A percentile compares a stretch with the other conserved stretches of the same genome.
phyloP scores from a whole-genome alignment of 176 grass and related monocot genomes.

The Chrysopogon serrulatus region DNA sequence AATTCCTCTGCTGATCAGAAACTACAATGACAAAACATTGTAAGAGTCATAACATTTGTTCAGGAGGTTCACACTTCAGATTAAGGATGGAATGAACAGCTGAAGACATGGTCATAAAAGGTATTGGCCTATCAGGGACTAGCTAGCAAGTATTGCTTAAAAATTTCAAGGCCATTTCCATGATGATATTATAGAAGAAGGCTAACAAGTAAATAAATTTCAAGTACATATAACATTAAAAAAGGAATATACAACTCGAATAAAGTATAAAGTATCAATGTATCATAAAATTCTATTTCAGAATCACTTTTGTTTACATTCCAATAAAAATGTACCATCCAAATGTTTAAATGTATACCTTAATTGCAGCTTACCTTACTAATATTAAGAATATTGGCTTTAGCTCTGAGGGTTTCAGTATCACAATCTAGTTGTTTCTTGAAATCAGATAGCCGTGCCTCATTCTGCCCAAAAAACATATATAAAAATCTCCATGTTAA shows the following conservation, averaged over 20 bases:
- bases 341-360: neutral
- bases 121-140: neutral
- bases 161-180: neutral
- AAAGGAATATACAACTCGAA: neutral
- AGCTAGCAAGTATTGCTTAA: neutral
- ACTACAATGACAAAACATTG: conserved; percentile 34
- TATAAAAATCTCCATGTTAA: conserved; percentile 1
- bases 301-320: neutral
- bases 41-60: neutral
- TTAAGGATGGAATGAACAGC: neutral
- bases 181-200: neutral
- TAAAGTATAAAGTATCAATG: neutral
- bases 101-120: neutral
- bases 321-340: neutral
- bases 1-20: conserved; percentile 43
- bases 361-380: conserved; percentile 40
- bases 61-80: neutral
- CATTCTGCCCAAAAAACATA: conserved; percentile 42
- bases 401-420: conserved; percentile 58
- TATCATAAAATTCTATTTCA: conserved; percentile 4
- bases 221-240: neutral
- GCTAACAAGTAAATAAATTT: neutral
- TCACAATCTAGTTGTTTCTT: conserved; percentile 72
- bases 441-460: conserved; percentile 53
- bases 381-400: conserved; percentile 60